A percentile compares a stretch with the other conserved stretches of the same genome.
phyloP scores from a whole-genome alignment of 164 flowering plant species.

The Vitis rotundifolia region DNA sequence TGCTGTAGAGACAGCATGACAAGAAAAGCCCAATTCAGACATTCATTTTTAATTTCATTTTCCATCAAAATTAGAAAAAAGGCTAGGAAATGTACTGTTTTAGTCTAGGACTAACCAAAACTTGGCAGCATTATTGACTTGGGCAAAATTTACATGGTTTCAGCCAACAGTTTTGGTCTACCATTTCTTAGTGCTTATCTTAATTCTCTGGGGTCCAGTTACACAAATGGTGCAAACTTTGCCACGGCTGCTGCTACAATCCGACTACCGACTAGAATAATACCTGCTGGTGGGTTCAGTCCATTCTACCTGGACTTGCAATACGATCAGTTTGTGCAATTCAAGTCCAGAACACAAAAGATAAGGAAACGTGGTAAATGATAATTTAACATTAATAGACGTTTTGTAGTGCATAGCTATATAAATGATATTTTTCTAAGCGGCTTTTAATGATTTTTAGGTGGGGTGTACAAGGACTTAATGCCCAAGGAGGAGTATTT shows the following conservation, averaged over 20 bases:
- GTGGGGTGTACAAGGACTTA: constrained; percentile 9
- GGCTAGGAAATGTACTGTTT: no score
- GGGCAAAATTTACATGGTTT: neutral
- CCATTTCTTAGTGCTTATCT: constrained; percentile 29
- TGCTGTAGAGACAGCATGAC: no score
- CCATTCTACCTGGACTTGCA: constrained; percentile 27
- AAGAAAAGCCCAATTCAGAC: no score
- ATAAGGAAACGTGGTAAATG: constrained; percentile 14
- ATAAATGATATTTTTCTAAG: no score
- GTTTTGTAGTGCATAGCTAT: no score
- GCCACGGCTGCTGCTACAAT: constrained; percentile 28
- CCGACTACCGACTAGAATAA: neutral
- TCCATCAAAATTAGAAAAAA: no score
- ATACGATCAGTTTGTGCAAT: constrained; percentile 12
- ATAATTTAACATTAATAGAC: neutral
- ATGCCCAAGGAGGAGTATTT: constrained; percentile 26
- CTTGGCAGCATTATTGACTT: no score
- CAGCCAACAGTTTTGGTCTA: constrained; percentile 18
- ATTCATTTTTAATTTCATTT: no score
- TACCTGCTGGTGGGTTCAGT: constrained; percentile 17
- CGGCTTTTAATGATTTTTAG: neutral
- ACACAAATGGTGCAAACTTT: constrained; percentile 28
- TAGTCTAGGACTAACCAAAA: no score
- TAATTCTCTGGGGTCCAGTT: constrained; percentile 27
- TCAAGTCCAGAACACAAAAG: constrained; percentile 12